Conservation (phyloP, 2,329 filamentous ascomycete genomes). For the Aspergillus ustus region DNA sequence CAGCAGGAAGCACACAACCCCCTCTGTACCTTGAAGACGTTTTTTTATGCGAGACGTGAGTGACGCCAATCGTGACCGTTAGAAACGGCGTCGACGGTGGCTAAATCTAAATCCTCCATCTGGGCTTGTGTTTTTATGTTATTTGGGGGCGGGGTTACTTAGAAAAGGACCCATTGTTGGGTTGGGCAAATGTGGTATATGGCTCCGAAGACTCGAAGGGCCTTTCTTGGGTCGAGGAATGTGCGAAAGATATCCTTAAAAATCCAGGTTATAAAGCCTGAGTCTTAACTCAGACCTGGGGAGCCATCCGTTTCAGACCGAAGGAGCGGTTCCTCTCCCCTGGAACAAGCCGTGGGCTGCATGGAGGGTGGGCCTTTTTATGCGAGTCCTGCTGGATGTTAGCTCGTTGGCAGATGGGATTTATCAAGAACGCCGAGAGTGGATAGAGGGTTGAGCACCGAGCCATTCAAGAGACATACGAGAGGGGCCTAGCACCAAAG, state of each 20-base stretch:
- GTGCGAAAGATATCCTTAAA: not conserved
- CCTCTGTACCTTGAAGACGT: not conserved
- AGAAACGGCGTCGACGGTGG: not conserved
- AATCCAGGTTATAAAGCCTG: no score
- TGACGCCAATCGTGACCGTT: not conserved
- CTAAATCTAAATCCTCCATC: not conserved
- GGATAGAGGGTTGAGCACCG: not conserved
- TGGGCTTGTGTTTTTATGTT: not conserved
- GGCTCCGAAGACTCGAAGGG: not conserved
- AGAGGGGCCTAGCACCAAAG: not conserved
- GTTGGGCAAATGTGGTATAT: not conserved
- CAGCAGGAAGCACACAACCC: not conserved
- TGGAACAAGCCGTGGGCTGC: not conserved
- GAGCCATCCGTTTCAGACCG: not conserved
- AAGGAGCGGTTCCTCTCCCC: not conserved
- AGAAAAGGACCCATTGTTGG: not conserved
- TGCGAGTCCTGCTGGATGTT: not conserved
- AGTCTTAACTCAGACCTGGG: not conserved
- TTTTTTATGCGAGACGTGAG: not conserved
- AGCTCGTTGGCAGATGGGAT: not conserved
- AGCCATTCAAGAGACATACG: not conserved
- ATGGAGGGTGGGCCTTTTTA: not conserved
- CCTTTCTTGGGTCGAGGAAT: not conserved
- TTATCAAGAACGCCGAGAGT: not conserved
- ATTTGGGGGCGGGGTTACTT: not conserved